Evolutionary conservation across 2,329 filamentous ascomycete genomes (phyloP).

Genomic region (Pyrenophora seminiperda): DNA sequence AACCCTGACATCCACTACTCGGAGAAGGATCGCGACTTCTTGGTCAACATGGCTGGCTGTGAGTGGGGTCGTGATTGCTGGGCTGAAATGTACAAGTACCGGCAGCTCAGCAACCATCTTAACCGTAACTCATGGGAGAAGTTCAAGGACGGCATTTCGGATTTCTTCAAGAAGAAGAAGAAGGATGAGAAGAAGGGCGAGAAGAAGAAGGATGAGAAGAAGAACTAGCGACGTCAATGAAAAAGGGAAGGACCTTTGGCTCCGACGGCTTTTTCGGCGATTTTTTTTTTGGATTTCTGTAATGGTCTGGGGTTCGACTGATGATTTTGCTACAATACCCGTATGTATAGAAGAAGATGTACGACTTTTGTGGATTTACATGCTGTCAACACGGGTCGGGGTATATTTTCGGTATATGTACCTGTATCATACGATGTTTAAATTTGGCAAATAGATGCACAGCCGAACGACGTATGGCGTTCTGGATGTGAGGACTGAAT

Average conservation of each 20-base stretch:
- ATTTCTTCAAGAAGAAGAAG: slow-evolving; percentile 41
- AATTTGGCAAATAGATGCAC: slow-evolving; percentile 2
- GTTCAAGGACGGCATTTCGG: slow-evolving; percentile 55
- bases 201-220: slow-evolving; percentile 24
- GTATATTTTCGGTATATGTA: slow-evolving; percentile 3
- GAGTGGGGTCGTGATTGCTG: slow-evolving; percentile 97
- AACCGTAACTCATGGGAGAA: slow-evolving; percentile 84
- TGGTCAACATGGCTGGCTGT: slow-evolving; percentile 98
- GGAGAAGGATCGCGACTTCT: slow-evolving; percentile 82
- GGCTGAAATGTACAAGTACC: slow-evolving; percentile 96
- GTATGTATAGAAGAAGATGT: slow-evolving; percentile 11
- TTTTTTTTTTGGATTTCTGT: slow-evolving; percentile 17
- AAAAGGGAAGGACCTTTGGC: background rate
- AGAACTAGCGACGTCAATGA: slow-evolving; percentile 9
- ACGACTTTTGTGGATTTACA: slow-evolving; percentile 10
- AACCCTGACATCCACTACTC: slow-evolving; percentile 84
- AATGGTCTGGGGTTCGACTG: slow-evolving; percentile 10
- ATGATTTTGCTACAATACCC: slow-evolving; percentile 20
- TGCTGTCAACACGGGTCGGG: slow-evolving; percentile 12
- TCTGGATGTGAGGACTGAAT: background rate
- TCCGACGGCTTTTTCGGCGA: slow-evolving; percentile 10
- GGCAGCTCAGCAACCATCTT: slow-evolving; percentile 85
- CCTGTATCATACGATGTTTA: slow-evolving; percentile 11
- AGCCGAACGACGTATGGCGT: slow-evolving; percentile 1
- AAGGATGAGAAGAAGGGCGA: slow-evolving; percentile 31